Percentiles rank a stretch among this genome's conserved stretches.
These are phyloP conservation scores for Hanseniaspora sp. DNA, from an alignment of 1,139 yeast genomes.

Conservation along the genomic window DNA sequence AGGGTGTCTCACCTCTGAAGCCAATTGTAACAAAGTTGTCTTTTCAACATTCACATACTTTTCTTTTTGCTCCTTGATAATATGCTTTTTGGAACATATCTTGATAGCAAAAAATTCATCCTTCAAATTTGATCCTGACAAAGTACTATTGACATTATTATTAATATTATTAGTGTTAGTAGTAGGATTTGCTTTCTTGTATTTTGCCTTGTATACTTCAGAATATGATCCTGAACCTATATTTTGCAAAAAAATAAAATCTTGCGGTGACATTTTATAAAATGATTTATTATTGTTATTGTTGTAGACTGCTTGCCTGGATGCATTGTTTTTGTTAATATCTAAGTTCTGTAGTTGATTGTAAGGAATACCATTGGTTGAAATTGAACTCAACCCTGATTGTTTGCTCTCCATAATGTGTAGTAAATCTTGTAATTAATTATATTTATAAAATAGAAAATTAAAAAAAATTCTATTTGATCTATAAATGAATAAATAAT, in stretches of 20 bases:
- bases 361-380: neutral
- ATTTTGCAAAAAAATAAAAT: conserved; percentile 74
- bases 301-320: neutral
- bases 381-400: neutral
- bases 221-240: conserved; percentile 96
- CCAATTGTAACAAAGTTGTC: conserved; percentile 69
- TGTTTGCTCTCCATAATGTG: too few species aligned
- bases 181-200: conserved; percentile 36
- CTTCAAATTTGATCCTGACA: conserved; percentile 35
- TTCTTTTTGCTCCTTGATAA: conserved; percentile 86
- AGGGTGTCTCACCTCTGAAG: conserved; percentile 52
- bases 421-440: too few species aligned
- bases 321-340: neutral
- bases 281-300: neutral
- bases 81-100: conserved; percentile 83
- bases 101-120: conserved; percentile 75
- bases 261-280: conserved; percentile 58
- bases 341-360: neutral
- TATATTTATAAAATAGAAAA: too few species aligned
- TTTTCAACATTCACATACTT: conserved; percentile 95
- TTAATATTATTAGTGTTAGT: conserved; percentile 18
- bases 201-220: conserved; percentile 66
- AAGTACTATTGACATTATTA: neutral
- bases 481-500: too few species aligned
- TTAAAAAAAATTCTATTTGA: too few species aligned